Percentiles rank a stretch among this genome's conserved stretches.
phyloP scores from a whole-genome alignment of 2,329 filamentous ascomycete genomes.

The Metarhizium album region DNA sequence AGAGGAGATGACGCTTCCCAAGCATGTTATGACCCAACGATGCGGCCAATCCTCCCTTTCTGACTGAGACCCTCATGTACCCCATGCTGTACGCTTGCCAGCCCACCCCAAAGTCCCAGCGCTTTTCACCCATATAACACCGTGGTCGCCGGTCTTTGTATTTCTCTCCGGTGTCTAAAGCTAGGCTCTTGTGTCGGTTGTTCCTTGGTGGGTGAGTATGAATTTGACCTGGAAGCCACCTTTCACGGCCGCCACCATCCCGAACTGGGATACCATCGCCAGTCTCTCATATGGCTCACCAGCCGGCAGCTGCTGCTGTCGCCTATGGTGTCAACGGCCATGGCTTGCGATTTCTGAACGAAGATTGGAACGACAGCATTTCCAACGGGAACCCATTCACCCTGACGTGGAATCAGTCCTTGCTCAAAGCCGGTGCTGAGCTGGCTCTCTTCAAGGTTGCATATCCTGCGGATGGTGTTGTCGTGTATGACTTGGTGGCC shows the following conservation, averaged over 20 bases:
- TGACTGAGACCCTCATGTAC: slow-evolving; percentile 14
- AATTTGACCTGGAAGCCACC: background rate
- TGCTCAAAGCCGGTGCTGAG: slow-evolving; percentile 11
- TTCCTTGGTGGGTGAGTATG: slow-evolving; percentile 2
- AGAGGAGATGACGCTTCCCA: slow-evolving; percentile 4
- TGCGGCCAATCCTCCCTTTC: slow-evolving; percentile 15
- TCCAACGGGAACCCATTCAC: slow-evolving; percentile 19
- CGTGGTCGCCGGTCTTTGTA: slow-evolving; percentile 7
- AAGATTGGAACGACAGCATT: slow-evolving; percentile 24
- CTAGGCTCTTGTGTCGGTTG: background rate
- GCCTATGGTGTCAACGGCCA: slow-evolving; percentile 12
- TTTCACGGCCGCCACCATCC: slow-evolving; percentile 1
- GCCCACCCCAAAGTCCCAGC: slow-evolving; percentile 2
- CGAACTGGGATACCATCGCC: slow-evolving; percentile 3
- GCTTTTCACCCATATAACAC: slow-evolving; percentile 11
- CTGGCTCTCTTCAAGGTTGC: slow-evolving; percentile 20
- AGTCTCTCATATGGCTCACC: slow-evolving; percentile 11
- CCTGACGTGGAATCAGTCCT: slow-evolving; percentile 20
- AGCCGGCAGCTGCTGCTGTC: slow-evolving; percentile 7
- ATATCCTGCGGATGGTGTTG: slow-evolving; percentile 20
- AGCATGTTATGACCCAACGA: slow-evolving; percentile 13
- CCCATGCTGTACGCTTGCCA: slow-evolving; percentile 3
- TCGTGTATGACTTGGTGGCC: slow-evolving; percentile 18
- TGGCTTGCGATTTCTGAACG: slow-evolving; percentile 21
- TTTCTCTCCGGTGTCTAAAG: slow-evolving; percentile 4